Percentiles rank a stretch among this genome's conserved stretches.
Conservation (phyloP, 139 green algal species). For the Yamagishiella unicocca region DNA sequence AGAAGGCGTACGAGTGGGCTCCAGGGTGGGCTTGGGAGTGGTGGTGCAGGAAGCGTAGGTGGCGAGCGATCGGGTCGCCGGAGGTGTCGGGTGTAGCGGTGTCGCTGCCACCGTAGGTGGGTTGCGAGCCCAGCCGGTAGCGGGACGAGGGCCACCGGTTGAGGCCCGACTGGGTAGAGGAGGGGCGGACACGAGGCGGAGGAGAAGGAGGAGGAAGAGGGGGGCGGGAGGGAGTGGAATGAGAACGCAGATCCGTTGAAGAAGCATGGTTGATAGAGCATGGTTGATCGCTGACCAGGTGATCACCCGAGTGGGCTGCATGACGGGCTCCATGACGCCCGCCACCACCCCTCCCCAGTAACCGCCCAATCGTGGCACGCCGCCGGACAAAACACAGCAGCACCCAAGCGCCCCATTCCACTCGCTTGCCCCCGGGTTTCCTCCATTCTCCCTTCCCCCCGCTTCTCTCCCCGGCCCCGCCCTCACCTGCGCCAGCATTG, state of each 20-base stretch:
- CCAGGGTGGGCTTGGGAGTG: slow-evolving; percentile 1
- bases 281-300: no score
- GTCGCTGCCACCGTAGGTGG: background rate
- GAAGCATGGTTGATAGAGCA: no score
- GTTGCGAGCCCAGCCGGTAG: background rate
- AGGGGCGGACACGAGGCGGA: background rate
- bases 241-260: no score
- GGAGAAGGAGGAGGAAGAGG: background rate
- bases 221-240: background rate
- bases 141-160: slow-evolving; percentile 1
- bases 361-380: no score
- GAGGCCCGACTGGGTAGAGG: background rate
- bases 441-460: background rate
- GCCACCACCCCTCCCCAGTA: no score
- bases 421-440: background rate
- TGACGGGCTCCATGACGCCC: no score
- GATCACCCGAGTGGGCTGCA: no score
- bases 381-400: no score
- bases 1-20: no score
- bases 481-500: background rate
- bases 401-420: no score
- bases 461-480: background rate
- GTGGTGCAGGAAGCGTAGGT: slow-evolving; percentile 7
- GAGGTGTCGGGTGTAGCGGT: background rate
- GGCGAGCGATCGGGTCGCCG: background rate